These are phyloP conservation scores for Taphrina communis DNA, from an alignment of 1,139 yeast species.

Conservation along the genomic window DNA sequence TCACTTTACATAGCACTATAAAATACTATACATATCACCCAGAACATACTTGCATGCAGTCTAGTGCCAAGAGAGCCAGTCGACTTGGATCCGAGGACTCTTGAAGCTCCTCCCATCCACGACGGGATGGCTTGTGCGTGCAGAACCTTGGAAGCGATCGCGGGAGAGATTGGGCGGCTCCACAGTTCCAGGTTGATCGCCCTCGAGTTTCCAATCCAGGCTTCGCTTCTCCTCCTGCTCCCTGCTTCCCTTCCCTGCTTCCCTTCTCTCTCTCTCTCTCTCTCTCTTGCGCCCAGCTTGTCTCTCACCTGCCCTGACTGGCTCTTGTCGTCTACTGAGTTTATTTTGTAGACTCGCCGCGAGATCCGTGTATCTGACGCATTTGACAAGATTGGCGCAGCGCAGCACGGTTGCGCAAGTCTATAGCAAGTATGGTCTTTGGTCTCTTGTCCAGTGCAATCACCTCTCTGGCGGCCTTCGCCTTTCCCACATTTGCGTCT, in stretches of 20 bases:
- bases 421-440: conserved; percentile 14
- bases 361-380: background rate
- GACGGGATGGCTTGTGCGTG: background rate
- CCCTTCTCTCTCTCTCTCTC: background rate
- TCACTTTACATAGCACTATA: background rate
- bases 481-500: conserved; percentile 66
- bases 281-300: background rate
- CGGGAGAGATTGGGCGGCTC: conserved; percentile 10
- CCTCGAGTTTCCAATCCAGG: conserved; percentile 2
- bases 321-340: too few species aligned
- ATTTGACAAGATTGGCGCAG: background rate
- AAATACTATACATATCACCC: background rate
- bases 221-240: background rate
- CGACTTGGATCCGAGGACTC: too few species aligned
- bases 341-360: too few species aligned
- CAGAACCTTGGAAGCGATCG: background rate
- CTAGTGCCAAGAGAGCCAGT: too few species aligned
- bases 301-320: too few species aligned
- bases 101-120: too few species aligned
- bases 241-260: background rate
- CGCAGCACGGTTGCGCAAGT: background rate
- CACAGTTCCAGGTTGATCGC: background rate
- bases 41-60: too few species aligned
- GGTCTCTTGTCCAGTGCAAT: conserved; percentile 30
- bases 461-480: conserved; percentile 54